Evolutionary conservation across 2,329 filamentous ascomycete species (phyloP).

Genomic region (Monosporascus cannonballus): DNA sequence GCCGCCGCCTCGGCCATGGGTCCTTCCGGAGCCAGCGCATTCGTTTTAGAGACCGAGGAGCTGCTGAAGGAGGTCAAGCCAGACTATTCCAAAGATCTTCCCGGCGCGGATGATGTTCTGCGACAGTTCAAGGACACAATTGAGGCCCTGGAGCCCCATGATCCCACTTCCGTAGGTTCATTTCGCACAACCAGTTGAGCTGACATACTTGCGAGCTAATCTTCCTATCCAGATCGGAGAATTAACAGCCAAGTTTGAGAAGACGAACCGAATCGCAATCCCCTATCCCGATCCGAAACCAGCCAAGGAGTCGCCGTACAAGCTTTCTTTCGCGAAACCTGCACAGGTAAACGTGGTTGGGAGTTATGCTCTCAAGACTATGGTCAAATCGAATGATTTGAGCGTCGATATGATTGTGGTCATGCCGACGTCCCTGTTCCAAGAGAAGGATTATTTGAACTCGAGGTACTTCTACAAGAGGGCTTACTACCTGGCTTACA

Average conservation of each 20-base stretch:
- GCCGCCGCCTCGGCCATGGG: conserved; percentile 35
- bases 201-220: background rate
- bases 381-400: conserved; percentile 56
- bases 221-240: conserved; percentile 52
- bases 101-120: conserved; percentile 42
- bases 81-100: conserved; percentile 43
- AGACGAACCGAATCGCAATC: conserved; percentile 61
- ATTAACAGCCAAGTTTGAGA: conserved; percentile 61
- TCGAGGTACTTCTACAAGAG: conserved; percentile 92
- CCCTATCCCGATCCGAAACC: conserved; percentile 83
- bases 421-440: conserved; percentile 75
- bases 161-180: conserved; percentile 41
- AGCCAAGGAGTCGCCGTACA: conserved; percentile 70
- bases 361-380: conserved; percentile 74
- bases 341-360: conserved; percentile 79
- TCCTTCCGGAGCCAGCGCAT: conserved; percentile 39
- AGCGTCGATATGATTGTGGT: conserved; percentile 79
- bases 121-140: conserved; percentile 47
- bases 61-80: conserved; percentile 48
- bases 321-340: conserved; percentile 71
- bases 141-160: conserved; percentile 44
- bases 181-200: background rate
- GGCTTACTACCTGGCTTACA: conserved; percentile 81
- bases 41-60: conserved; percentile 55
- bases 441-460: conserved; percentile 92